Conservation (phyloP, 768 basidiomycete species). For the Termitomyces sp. region DNA sequence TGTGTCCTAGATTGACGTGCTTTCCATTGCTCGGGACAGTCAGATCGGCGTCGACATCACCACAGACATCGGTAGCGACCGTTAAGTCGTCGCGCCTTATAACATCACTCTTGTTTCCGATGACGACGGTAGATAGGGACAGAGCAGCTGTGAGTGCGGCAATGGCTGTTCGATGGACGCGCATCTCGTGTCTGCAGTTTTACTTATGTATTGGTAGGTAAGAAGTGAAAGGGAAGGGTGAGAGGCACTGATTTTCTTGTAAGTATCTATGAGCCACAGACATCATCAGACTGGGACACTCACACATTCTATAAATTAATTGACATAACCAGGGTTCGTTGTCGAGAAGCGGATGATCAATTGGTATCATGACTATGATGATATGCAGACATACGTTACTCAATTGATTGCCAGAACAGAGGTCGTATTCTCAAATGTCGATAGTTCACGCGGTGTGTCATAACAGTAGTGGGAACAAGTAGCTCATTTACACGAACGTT, state of each 20-base stretch:
- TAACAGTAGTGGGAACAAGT: background rate
- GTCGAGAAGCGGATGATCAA: background rate
- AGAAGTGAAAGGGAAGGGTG: too few species aligned
- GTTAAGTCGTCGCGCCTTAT: conserved; percentile 5
- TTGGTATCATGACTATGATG: background rate
- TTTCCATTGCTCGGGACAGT: conserved; percentile 21
- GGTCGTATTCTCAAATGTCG: background rate
- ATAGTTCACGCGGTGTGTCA: background rate
- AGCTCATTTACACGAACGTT: too few species aligned
- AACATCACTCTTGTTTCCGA: conserved; percentile 5
- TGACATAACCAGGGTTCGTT: background rate
- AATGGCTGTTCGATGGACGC: background rate
- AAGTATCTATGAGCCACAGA: background rate
- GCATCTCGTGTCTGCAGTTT: background rate
- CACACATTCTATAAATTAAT: background rate
- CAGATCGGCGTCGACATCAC: conserved; percentile 26
- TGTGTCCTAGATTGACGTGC: conserved; percentile 22
- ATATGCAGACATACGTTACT: background rate
- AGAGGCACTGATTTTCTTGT: background rate
- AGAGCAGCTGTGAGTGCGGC: background rate
- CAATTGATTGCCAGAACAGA: too few species aligned
- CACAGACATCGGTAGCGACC: conserved; percentile 30
- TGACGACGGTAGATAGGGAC: background rate
- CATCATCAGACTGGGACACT: background rate
- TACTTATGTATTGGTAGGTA: background rate